phyloP scores from a whole-genome alignment of 2,329 filamentous ascomycete genomes.

The Elsinoe perseae region DNA sequence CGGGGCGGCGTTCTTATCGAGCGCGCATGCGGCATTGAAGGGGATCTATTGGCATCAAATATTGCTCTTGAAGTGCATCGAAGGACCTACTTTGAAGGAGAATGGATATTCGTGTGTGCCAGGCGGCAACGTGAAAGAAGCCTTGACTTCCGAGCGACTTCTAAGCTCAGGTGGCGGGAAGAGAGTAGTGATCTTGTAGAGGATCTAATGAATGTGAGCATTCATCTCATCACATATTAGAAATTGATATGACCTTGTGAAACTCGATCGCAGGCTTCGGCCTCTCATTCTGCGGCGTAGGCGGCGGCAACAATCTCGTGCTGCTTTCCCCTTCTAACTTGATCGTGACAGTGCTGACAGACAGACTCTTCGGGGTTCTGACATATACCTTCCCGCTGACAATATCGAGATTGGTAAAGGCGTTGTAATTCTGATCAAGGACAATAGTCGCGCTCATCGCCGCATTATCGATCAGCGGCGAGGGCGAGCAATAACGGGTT shows the following conservation, averaged over 20 bases:
- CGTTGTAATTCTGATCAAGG: constrained; percentile 28
- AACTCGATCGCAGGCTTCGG: constrained; percentile 43
- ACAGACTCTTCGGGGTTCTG: constrained; percentile 37
- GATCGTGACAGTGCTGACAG: constrained; percentile 55
- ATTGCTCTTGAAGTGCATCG: background rate
- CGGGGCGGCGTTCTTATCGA: constrained; percentile 32
- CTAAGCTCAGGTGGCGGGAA: constrained; percentile 52
- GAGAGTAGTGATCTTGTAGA: constrained; percentile 67
- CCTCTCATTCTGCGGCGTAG: constrained; percentile 35
- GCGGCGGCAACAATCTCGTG: constrained; percentile 54
- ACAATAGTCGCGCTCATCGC: constrained; percentile 26
- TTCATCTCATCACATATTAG: background rate
- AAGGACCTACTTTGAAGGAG: constrained; percentile 59
- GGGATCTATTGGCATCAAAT: constrained; percentile 33
- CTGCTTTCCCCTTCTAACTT: constrained; percentile 76
- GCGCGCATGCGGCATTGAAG: constrained; percentile 66
- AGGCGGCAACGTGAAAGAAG: constrained; percentile 53
- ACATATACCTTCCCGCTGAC: constrained; percentile 52
- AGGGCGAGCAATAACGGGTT: background rate
- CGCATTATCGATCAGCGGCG: background rate
- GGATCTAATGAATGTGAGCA: constrained; percentile 44
- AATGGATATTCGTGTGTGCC: constrained; percentile 73
- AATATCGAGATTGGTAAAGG: constrained; percentile 64
- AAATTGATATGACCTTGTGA: constrained; percentile 37
- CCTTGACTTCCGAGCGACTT: constrained; percentile 31